phyloP scores from a whole-genome alignment of 83 land plant species.

The Picea abies region DNA sequence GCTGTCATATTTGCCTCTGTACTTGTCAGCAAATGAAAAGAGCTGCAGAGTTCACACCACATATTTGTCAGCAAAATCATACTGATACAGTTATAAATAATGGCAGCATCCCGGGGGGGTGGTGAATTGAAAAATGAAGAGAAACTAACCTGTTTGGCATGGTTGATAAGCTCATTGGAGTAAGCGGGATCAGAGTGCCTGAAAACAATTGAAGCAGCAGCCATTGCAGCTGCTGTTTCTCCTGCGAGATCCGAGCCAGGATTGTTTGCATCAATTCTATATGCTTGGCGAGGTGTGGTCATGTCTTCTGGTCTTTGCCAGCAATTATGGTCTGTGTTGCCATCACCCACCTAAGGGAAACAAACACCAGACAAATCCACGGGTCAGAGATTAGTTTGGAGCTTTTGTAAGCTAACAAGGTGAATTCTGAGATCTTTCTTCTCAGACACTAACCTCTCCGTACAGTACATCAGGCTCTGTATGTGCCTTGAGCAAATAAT shows the following conservation, averaged over 20 bases:
- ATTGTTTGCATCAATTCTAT: slow-evolving; percentile 64
- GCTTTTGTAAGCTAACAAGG: neutral
- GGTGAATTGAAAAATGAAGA: neutral
- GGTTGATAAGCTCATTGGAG: slow-evolving; percentile 59
- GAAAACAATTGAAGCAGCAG: slow-evolving; percentile 90
- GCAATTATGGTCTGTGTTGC: slow-evolving; percentile 83
- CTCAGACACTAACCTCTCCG: slow-evolving; percentile 61
- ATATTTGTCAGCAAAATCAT: neutral
- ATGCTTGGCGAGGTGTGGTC: slow-evolving; percentile 85
- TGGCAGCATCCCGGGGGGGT: neutral
- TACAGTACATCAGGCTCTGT: slow-evolving; percentile 78
- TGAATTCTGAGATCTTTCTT: neutral
- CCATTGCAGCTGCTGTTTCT: slow-evolving; percentile 99
- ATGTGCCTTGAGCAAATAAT: slow-evolving; percentile 88
- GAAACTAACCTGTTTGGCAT: slow-evolving; percentile 79
- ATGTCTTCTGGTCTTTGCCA: slow-evolving; percentile 99
- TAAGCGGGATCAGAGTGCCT: slow-evolving; percentile 60
- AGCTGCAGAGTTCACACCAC: slow-evolving; percentile 50
- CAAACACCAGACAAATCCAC: neutral
- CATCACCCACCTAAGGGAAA: slow-evolving; percentile 87
- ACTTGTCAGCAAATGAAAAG: slow-evolving; percentile 83
- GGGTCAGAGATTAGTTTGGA: neutral
- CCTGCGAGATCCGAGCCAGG: slow-evolving; percentile 99
- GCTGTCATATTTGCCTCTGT: slow-evolving; percentile 88
- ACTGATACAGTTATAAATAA: neutral